A percentile compares a stretch with the other conserved stretches of the same genome.
These are phyloP conservation scores for Sphagnum magellanicum DNA, from an alignment of 228 moss, liverwort and hornwort genomes.

Conservation along the genomic window DNA sequence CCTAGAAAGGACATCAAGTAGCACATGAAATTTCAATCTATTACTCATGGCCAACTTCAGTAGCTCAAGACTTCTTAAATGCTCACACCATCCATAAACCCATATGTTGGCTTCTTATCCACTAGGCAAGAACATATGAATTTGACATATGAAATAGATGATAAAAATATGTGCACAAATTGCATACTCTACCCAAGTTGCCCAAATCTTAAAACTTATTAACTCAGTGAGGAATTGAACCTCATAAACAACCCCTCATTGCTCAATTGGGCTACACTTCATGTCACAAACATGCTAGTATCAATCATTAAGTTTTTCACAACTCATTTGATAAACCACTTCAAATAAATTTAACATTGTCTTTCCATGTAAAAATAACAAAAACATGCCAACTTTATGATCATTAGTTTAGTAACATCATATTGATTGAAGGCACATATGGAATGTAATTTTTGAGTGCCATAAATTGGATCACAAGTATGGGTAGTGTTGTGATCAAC, in stretches of 20 bases:
- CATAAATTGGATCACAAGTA: not conserved
- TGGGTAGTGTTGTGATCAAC: not conserved
- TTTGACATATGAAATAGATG: not conserved
- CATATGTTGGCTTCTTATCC: not conserved
- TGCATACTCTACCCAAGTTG: no score
- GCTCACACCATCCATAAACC: not conserved
- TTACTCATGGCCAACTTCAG: not conserved
- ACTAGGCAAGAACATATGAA: not conserved
- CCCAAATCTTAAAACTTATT: no score
- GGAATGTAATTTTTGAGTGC: not conserved
- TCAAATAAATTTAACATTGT: not conserved
- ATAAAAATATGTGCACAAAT: not conserved
- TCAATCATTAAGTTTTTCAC: no score
- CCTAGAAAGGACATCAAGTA: conserved; percentile 28
- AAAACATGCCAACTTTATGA: not conserved
- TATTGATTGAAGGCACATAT: not conserved
- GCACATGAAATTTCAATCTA: not conserved
- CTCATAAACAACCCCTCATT: no score
- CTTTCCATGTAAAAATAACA: not conserved
- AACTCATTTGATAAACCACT: no score
- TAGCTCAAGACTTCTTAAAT: not conserved
- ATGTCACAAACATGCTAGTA: no score
- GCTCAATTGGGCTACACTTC: no score
- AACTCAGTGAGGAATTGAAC: no score
- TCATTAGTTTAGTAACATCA: not conserved